phyloP scores from a whole-genome alignment of 179 eudicot genomes.

The Heliamphora pulchella region DNA sequence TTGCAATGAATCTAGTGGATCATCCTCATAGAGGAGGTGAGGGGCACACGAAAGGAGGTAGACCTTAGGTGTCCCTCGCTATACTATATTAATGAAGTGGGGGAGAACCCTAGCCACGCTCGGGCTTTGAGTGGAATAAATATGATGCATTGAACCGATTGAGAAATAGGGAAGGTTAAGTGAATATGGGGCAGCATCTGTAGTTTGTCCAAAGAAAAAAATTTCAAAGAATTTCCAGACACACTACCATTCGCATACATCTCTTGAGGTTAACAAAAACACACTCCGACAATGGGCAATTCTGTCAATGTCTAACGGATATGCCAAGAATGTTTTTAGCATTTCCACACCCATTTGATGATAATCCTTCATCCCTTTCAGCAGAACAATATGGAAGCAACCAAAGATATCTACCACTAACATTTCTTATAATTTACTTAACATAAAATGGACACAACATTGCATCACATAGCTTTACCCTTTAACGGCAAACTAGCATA shows the following conservation, averaged over 20 bases:
- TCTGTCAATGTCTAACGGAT: not conserved
- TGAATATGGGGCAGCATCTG: not conserved
- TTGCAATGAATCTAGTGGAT: too few relatives aligned
- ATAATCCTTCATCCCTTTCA: not conserved
- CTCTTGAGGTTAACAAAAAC: too few relatives aligned
- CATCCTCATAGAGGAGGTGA: too few relatives aligned
- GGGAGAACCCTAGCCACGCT: too few relatives aligned
- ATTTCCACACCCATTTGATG: not conserved
- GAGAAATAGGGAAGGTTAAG: too few relatives aligned
- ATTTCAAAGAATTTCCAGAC: not conserved
- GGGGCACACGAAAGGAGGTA: too few relatives aligned
- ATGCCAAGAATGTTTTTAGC: not conserved
- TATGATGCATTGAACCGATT: too few relatives aligned
- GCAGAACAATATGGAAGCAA: not conserved
- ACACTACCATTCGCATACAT: too few relatives aligned
- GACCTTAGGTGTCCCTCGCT: too few relatives aligned
- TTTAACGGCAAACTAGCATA: not conserved
- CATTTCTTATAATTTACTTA: not conserved
- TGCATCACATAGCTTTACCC: not conserved
- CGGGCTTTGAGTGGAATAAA: too few relatives aligned
- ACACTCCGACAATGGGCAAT: not conserved
- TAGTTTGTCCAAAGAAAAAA: not conserved
- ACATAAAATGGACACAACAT: not conserved
- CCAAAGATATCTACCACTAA: slow-evolving; percentile 1
- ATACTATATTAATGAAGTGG: too few relatives aligned